Evolutionary conservation across 31 red algal genomes (phyloP).

Genomic region (Porphyra umbilicalis): DNA sequence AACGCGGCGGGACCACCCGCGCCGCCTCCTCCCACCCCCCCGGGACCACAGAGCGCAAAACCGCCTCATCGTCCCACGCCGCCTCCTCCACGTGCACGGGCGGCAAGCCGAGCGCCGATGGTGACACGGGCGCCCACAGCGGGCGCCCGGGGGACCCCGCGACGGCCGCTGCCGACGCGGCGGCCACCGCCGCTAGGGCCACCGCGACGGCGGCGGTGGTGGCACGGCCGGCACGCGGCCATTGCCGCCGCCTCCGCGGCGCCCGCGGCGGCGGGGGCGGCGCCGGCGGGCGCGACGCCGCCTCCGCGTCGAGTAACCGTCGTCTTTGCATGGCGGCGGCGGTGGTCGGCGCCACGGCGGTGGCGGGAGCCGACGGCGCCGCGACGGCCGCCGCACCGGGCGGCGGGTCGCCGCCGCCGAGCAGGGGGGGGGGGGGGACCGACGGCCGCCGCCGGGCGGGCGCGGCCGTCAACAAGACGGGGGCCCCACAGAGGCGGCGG

Average conservation of each 20-base stretch:
- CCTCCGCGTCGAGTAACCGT: not conserved
- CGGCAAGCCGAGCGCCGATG: not conserved
- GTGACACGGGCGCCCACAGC: too few relatives aligned
- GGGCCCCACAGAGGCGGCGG: too few relatives aligned
- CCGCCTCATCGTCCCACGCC: not conserved
- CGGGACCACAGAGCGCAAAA: not conserved
- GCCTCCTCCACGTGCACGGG: not conserved
- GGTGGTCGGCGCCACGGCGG: not conserved
- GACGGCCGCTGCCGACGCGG: not conserved
- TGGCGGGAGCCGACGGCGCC: too few relatives aligned
- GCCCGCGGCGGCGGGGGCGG: not conserved
- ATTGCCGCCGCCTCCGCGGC: not conserved
- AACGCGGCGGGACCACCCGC: too few relatives aligned
- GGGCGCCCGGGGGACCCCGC: too few relatives aligned
- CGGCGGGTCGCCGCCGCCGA: too few relatives aligned
- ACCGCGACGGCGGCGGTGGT: not conserved
- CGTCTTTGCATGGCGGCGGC: too few relatives aligned
- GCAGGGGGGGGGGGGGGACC: too few relatives aligned
- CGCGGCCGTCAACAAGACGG: too few relatives aligned
- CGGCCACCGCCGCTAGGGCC: not conserved
- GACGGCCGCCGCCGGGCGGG: too few relatives aligned
- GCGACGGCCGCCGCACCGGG: too few relatives aligned
- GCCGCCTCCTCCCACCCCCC: not conserved
- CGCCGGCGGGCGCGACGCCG: not conserved
- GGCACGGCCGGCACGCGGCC: not conserved